Percentiles rank a stretch among this genome's conserved stretches.
Evolutionary conservation across 495 filamentous ascomycete species (phyloP).

Genomic region (Penicillium psychrofluorescens): DNA sequence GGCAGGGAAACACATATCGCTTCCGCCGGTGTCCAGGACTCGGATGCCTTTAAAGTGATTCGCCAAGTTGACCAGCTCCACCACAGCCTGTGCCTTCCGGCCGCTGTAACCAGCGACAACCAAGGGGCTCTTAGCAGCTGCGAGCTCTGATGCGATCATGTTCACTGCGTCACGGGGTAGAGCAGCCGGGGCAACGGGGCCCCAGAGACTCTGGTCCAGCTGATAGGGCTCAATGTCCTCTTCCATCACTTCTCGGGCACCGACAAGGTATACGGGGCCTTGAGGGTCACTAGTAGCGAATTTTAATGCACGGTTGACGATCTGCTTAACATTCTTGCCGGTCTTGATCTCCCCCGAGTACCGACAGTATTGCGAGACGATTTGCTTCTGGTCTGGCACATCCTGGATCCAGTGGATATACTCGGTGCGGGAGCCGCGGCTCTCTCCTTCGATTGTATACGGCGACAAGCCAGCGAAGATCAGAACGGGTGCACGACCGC

Average conservation of each 20-base stretch:
- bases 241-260: slow-evolving; percentile 86
- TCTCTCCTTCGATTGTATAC: slow-evolving; percentile 85
- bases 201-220: slow-evolving; percentile 68
- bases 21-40: slow-evolving; percentile 83
- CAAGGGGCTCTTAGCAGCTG: slow-evolving; percentile 66
- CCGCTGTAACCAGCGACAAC: slow-evolving; percentile 81
- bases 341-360: slow-evolving; percentile 87
- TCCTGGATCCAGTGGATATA: slow-evolving; percentile 99
- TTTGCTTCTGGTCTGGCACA: slow-evolving; percentile 89
- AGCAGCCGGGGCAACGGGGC: slow-evolving; percentile 66
- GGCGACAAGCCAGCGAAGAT: slow-evolving; percentile 89
- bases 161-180: slow-evolving; percentile 58
- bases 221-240: slow-evolving; percentile 80
- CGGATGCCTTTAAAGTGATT: slow-evolving; percentile 71
- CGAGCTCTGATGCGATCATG: slow-evolving; percentile 62
- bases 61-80: slow-evolving; percentile 69
- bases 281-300: slow-evolving; percentile 77
- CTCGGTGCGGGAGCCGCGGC: slow-evolving; percentile 81
- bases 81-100: slow-evolving; percentile 61
- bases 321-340: slow-evolving; percentile 90
- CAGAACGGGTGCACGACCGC: slow-evolving; percentile 78
- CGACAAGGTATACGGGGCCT: slow-evolving; percentile 81
- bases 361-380: slow-evolving; percentile 89
- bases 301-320: slow-evolving; percentile 84
- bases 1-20: slow-evolving; percentile 93